Evolutionary conservation across 495 filamentous ascomycete genomes (phyloP).

Genomic region (Cercophora samala): DNA sequence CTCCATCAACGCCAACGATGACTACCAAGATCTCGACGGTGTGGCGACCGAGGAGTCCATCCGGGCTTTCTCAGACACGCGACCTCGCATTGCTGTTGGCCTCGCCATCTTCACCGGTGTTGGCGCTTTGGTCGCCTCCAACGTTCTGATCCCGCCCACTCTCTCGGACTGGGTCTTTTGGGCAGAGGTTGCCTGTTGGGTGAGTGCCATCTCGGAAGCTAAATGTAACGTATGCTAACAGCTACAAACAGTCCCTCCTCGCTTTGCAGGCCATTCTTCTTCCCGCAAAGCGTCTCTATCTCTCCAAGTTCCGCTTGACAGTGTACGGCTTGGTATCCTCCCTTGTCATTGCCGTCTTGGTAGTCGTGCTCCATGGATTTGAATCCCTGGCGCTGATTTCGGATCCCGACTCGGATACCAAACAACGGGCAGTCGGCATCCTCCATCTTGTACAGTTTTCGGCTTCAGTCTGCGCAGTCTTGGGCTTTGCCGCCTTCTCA

Average conservation of each 20-base stretch:
- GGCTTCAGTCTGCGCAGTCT: conserved; percentile 20
- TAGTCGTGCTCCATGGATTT: conserved; percentile 29
- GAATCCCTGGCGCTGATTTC: conserved; percentile 16
- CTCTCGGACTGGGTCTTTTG: conserved; percentile 20
- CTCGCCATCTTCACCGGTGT: conserved; percentile 37
- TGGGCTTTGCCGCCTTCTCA: conserved; percentile 43
- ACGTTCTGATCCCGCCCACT: conserved; percentile 14
- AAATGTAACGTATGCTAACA: conserved; percentile 12
- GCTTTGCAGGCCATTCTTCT: conserved; percentile 32
- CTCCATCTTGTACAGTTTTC: conserved; percentile 29
- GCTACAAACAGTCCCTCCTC: conserved; percentile 20
- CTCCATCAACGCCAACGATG: conserved; percentile 5
- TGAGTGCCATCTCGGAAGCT: conserved; percentile 28
- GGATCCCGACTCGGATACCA: neutral
- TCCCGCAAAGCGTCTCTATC: conserved; percentile 23
- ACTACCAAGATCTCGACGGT: conserved; percentile 55
- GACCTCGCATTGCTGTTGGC: conserved; percentile 37
- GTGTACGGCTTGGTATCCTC: conserved; percentile 35
- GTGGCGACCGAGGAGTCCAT: conserved; percentile 49
- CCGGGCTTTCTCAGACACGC: conserved; percentile 39
- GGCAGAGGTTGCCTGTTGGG: conserved; percentile 34
- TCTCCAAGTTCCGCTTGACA: conserved; percentile 33
- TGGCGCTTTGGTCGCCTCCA: conserved; percentile 29
- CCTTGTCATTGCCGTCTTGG: conserved; percentile 24
- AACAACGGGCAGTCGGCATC: neutral